phyloP scores from a whole-genome alignment of 2,329 filamentous ascomycete species.

The Phialocephala subalpina region DNA sequence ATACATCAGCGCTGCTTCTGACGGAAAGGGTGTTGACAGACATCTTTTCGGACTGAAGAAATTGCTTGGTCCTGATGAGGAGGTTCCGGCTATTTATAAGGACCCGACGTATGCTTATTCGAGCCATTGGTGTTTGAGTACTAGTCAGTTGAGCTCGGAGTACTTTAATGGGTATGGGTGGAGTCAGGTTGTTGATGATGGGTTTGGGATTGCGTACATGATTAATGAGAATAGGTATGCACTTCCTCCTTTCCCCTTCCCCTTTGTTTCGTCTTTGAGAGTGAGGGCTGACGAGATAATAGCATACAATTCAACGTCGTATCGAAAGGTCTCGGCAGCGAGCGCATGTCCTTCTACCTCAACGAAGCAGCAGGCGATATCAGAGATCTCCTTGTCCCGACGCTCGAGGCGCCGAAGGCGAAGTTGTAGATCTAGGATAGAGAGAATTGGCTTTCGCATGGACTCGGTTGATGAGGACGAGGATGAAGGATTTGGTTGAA shows the following conservation, averaged over 20 bases:
- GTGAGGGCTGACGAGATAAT: slow-evolving; percentile 35
- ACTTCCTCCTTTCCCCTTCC: slow-evolving; percentile 13
- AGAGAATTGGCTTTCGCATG: neutral
- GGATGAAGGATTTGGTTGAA: neutral
- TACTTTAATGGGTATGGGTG: slow-evolving; percentile 99
- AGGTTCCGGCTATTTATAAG: slow-evolving; percentile 82
- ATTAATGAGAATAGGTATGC: slow-evolving; percentile 94
- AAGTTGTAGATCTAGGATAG: slow-evolving; percentile 72
- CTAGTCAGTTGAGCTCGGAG: slow-evolving; percentile 90
- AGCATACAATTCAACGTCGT: slow-evolving; percentile 99
- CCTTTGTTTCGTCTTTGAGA: neutral
- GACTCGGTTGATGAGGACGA: too few species aligned
- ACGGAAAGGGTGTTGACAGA: slow-evolving; percentile 93
- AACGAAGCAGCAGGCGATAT: slow-evolving; percentile 93
- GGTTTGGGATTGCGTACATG: slow-evolving; percentile 99
- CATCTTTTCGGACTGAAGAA: slow-evolving; percentile 99
- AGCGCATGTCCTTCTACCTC: slow-evolving; percentile 94
- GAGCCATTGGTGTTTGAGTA: slow-evolving; percentile 87
- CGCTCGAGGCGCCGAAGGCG: slow-evolving; percentile 80
- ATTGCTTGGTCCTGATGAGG: slow-evolving; percentile 80
- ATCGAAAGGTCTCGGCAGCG: slow-evolving; percentile 88
- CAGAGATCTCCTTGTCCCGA: slow-evolving; percentile 83
- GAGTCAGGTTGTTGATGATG: slow-evolving; percentile 96
- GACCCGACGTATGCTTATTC: slow-evolving; percentile 89
- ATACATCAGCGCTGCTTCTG: slow-evolving; percentile 88